Base-by-base conservation (phyloP, 352 stramenopile genomes). In the Pythium plurisporium region DNA sequence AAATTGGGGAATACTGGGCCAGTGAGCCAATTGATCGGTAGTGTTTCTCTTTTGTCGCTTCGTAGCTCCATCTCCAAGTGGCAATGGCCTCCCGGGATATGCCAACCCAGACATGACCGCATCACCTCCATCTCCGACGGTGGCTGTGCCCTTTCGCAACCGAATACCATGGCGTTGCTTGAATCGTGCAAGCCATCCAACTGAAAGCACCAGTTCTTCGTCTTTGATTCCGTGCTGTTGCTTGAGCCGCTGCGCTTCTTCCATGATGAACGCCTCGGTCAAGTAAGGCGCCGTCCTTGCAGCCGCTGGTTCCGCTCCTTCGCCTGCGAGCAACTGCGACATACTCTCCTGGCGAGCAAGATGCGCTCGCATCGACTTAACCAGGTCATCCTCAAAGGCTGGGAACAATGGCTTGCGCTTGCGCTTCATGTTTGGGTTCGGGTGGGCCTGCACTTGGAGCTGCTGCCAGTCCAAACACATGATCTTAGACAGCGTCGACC, bases 391-490 rank as follows among this genome's bases (percentile, higher is more conserved):
- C 38, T 90, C 80, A 31, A 90, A 85, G 1, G 69, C 76, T 5
- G 80, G 80, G 60, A 90, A 90, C 14, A 88, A 62, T 29, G 80
- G 80, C n/a, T 75, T 73, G 49, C 80, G 68, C 30, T 82, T 77
- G 55, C 80, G 76, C 74, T 87, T 87, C 80, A 88, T 90, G 68
- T 82, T 74, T 9, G 74, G 70, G 46, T 90, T 90, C n/a, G 73
- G 72, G 12, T 75, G 70, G 17, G 59, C 64, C 17, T 79, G 63
- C 7, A 65, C 59, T 31, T 79, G 67, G 38, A 88, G 63, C 45
- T 69, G 55, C 42, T 74, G 68, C 79, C 79, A 90, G 58, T 90
- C 74, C 63, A 86, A 71, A 20, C 69, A 67, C 49, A 90, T 68
- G 60, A 90, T 86, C 64, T 87, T 88, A 25, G 80, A 90, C 23